Evolutionary conservation across 1,284 basidiomycete species (phyloP), one percentile per base, ranked within the genome.

Genomic region (Gymnopus androsaceus): DNA sequence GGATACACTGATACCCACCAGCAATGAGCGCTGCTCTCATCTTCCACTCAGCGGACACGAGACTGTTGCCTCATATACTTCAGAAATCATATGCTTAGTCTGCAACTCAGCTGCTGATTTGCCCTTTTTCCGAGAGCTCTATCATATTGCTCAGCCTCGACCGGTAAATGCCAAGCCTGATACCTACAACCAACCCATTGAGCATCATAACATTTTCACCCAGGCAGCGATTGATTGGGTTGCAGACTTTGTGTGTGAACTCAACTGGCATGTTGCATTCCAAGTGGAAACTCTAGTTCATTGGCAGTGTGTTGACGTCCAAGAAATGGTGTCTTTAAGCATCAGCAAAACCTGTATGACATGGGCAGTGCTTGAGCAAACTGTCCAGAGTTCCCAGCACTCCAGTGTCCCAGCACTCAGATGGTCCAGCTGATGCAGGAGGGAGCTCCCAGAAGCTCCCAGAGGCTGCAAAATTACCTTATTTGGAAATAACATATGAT

Each of bases 261-360:
- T 83, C 7, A 66, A 74, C n/a, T 84, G 81, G 79, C 65, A 59
- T 37, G 72, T 85, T 17, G 76, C 81, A 2, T 86, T 84, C 61
- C 84, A 87, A 62, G 66, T 85, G n/a, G 77, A 82, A 59, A 73
- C 75, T 0, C 62, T 86, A 2, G 57, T 81, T 3, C 72, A 73
- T 4, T 72, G 68, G 25, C 59, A 72, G 38, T 51, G 69, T 17
- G 66, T 83, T 36, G 80, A 84, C 61, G 66, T 77, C 38, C 61
- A 61, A 19, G 83, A 86, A 64, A 67, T 83, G 34, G 65, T 82
- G 15, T 56, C 56, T 0, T 69, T 85, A 28, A 68, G n/a, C n/a
- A n/a, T n/a, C n/a, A n/a, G n/a, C n/a, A n/a, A n/a, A n/a, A n/a
- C n/a, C n/a, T n/a, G n/a, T n/a, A n/a, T n/a, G n/a, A n/a, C n/a